Base-by-base conservation (phyloP, 2,329 filamentous ascomycete genomes). In the Alternaria atra region DNA sequence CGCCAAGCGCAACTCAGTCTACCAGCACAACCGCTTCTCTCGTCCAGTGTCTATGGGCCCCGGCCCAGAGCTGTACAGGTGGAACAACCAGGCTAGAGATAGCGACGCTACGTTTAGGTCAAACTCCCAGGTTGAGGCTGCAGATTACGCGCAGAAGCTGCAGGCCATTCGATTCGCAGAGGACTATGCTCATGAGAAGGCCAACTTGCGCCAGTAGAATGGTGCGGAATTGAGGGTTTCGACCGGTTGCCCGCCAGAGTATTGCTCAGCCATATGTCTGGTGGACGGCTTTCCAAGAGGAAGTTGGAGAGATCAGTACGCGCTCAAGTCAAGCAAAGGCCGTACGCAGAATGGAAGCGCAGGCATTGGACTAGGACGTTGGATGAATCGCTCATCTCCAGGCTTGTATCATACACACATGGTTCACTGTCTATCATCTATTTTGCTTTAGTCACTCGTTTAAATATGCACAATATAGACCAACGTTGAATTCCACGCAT, bases 1-100 rank as follows among this genome's bases (percentile, higher is more conserved):
- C 46, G 37, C 55, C 2, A 68, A 62, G 46, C 64, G 66, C 17
- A 60, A 60, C 32, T 69, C 64, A 20, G 55, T 84, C 52, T 78
- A 83, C 35, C 80, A 80, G 1, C 84, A 83, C 67, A 84, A 85
- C 66, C 81, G 83, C 47, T 85, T 85, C 73, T 83, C 62, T 4
- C 61, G 70, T 2, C 68, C 70, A 0, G 50, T 64, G 15, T 68
- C 63, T 12, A 59, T 39, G 13, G 53, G 48, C 9, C 23, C 44
- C 17, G 61, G 46, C 2, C 61, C 61, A 4, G 50, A 64, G 30
- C 27, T 64, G 29, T 61, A 61, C 25, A 57, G 61, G 27, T 64
- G 61, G 61, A 58, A 58, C 43, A 46, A 35, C 25, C 40, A 58
- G 37, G 12, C 23, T 3, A 55, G 50, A n/a, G 51, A 59, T 13